These are phyloP conservation scores for Galium porrigens DNA, from an alignment of 305 asterid genomes.

Conservation along the genomic window DNA sequence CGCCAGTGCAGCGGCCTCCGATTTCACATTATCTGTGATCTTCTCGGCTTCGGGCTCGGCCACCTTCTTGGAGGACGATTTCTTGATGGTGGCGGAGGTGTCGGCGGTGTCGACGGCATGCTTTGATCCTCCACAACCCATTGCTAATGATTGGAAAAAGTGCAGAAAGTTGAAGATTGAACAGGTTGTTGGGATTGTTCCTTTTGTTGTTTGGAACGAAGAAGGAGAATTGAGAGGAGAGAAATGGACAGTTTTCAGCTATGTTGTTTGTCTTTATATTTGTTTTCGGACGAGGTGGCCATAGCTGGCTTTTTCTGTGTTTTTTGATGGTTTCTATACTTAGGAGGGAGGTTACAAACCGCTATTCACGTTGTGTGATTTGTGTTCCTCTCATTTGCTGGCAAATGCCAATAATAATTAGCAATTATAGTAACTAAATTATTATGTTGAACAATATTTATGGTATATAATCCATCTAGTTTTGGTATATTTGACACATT, in stretches of 20 bases:
- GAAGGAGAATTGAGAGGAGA: slow-evolving; percentile 20
- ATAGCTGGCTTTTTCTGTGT: not conserved
- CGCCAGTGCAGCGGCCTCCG: slow-evolving; percentile 8
- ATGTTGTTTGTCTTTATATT: slow-evolving; percentile 14
- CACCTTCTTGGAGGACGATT: slow-evolving; percentile 25
- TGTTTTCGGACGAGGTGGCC: not conserved
- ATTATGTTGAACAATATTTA: too few species aligned
- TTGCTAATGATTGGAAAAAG: slow-evolving; percentile 3
- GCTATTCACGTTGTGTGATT: not conserved
- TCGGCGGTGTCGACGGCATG: slow-evolving; percentile 53
- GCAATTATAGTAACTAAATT: not conserved
- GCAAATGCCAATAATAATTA: not conserved
- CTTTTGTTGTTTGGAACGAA: slow-evolving; percentile 9
- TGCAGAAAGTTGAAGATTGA: not conserved
- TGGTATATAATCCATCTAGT: not conserved
- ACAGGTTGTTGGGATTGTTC: slow-evolving; percentile 4
- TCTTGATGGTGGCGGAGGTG: slow-evolving; percentile 26
- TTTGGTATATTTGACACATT: not conserved
- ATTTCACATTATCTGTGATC: slow-evolving; percentile 7
- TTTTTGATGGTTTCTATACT: not conserved
- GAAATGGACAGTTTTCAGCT: slow-evolving; percentile 15
- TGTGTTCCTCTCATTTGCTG: not conserved
- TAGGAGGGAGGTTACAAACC: not conserved
- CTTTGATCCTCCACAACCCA: slow-evolving; percentile 86
- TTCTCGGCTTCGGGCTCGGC: not conserved